phyloP scores from a whole-genome alignment of 768 basidiomycete genomes.

The Symmetrospora coprosmae region DNA sequence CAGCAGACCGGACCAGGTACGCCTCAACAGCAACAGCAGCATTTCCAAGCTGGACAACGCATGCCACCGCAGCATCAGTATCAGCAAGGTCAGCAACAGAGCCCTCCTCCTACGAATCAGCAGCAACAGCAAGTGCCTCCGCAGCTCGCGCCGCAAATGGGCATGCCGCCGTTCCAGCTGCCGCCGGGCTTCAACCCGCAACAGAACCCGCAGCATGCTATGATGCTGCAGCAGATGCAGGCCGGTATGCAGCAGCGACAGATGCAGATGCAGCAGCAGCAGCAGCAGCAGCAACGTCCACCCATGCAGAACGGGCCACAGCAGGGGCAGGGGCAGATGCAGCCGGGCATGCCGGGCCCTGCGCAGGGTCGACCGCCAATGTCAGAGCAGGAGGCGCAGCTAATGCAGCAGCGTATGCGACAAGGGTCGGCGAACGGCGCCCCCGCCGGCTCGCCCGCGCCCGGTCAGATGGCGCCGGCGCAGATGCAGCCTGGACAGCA shows the following conservation, averaged over 20 bases:
- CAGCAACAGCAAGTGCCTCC: not conserved
- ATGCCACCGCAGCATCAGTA: slow-evolving; percentile 13
- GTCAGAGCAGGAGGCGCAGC: not conserved
- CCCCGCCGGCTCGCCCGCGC: not conserved
- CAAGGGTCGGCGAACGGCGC: not conserved
- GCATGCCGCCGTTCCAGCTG: not conserved
- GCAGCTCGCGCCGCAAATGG: too few species aligned
- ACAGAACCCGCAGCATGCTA: not conserved
- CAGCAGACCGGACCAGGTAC: not conserved
- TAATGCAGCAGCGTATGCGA: not conserved
- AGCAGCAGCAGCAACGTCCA: not conserved
- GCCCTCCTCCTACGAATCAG: not conserved
- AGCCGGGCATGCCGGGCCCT: not conserved
- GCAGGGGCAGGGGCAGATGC: not conserved
- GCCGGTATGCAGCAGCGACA: not conserved
- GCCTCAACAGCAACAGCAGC: slow-evolving; percentile 1
- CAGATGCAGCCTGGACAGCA: not conserved
- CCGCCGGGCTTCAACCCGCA: not conserved
- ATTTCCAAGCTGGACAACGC: not conserved
- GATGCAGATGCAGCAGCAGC: slow-evolving; percentile 14
- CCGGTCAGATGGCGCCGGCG: not conserved
- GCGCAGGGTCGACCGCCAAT: not conserved
- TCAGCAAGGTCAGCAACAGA: not conserved
- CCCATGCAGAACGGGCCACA: not conserved
- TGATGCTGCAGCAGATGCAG: not conserved